These are phyloP conservation scores for Xerocomus amazonicus DNA, from an alignment of 1,284 basidiomycete species.

Conservation along the genomic window DNA sequence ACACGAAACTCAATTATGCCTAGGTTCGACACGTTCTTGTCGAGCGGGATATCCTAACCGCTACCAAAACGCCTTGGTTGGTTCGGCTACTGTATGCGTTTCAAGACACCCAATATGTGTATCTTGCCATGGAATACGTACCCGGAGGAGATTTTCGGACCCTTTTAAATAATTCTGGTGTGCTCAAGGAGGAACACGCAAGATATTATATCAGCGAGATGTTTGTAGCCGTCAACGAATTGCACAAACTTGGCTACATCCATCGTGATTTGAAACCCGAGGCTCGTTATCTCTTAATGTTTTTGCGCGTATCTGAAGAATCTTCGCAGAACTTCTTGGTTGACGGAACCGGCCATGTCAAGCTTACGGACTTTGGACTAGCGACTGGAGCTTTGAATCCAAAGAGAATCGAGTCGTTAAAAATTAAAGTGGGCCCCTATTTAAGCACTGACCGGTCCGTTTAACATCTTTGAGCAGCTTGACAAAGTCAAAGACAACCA, in stretches of 20 bases:
- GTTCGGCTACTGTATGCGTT: slow-evolving; percentile 92
- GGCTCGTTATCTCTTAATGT: slow-evolving; percentile 40
- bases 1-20: neutral
- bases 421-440: slow-evolving; percentile 66
- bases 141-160: slow-evolving; percentile 96
- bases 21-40: slow-evolving; percentile 91
- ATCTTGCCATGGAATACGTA: slow-evolving; percentile 98
- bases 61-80: slow-evolving; percentile 94
- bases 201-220: slow-evolving; percentile 95
- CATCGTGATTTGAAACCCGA: slow-evolving; percentile 98
- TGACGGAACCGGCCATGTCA: slow-evolving; percentile 94
- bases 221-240: slow-evolving; percentile 87
- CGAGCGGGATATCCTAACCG: slow-evolving; percentile 94
- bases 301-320: neutral
- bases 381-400: slow-evolving; percentile 97
- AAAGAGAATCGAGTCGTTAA: slow-evolving; percentile 90
- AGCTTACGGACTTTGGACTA: slow-evolving; percentile 97
- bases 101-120: slow-evolving; percentile 86
- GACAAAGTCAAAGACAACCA: slow-evolving; percentile 96
- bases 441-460: neutral
- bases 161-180: slow-evolving; percentile 92
- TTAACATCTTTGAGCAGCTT: slow-evolving; percentile 48
- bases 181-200: slow-evolving; percentile 93
- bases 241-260: slow-evolving; percentile 94
- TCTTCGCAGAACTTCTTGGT: slow-evolving; percentile 90